These are phyloP conservation scores for Xylaria venustula DNA, from an alignment of 495 filamentous ascomycete species.

Conservation along the genomic window DNA sequence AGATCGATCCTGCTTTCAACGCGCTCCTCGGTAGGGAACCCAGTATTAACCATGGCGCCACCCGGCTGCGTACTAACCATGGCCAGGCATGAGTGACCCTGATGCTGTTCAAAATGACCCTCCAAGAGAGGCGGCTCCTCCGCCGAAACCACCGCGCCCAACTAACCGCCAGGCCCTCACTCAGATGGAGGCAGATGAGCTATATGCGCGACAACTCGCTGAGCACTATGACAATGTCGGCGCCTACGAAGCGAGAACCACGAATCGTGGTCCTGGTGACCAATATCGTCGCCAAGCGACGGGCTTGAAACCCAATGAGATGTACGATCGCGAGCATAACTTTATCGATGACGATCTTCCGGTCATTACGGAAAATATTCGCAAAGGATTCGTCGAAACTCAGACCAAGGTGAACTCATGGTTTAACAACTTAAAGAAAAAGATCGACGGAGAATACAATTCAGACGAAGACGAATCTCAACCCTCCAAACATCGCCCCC, in stretches of 20 bases:
- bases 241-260: slow-evolving; percentile 50
- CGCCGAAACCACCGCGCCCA: slow-evolving; percentile 71
- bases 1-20: slow-evolving; percentile 93
- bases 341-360: slow-evolving; percentile 97
- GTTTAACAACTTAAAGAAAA: slow-evolving; percentile 87
- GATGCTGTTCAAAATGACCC: slow-evolving; percentile 67
- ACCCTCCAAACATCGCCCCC: slow-evolving; percentile 34
- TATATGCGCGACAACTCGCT: slow-evolving; percentile 89
- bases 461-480: slow-evolving; percentile 53
- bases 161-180: slow-evolving; percentile 60
- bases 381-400: slow-evolving; percentile 92
- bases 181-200: slow-evolving; percentile 88
- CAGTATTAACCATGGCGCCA: not conserved
- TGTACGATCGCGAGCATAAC: slow-evolving; percentile 64
- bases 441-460: slow-evolving; percentile 79
- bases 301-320: slow-evolving; percentile 45
- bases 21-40: slow-evolving; percentile 72
- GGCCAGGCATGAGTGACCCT: slow-evolving; percentile 87
- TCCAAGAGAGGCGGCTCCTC: slow-evolving; percentile 40
- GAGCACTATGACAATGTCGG: slow-evolving; percentile 75
- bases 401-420: slow-evolving; percentile 90
- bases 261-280: slow-evolving; percentile 41
- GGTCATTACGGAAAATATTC: slow-evolving; percentile 87
- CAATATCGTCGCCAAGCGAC: slow-evolving; percentile 44
- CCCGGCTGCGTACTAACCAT: not conserved